Base-by-base conservation (phyloP, 768 basidiomycete genomes). In the Termitomyces sp. region DNA sequence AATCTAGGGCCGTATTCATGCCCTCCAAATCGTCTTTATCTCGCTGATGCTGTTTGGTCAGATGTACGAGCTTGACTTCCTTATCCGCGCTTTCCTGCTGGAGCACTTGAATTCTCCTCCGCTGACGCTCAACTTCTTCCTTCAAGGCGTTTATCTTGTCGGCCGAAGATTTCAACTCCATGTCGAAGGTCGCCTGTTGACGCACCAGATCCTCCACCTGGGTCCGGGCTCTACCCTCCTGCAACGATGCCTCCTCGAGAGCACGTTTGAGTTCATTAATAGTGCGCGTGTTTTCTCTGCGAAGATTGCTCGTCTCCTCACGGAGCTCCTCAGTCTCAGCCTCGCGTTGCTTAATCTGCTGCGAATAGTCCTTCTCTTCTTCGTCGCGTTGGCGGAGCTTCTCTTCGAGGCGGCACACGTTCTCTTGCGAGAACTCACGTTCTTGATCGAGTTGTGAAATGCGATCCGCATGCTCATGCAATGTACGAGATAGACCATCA, bases 1-100 rank as follows among this genome's bases (percentile, higher is more conserved):
- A 88, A 73, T 96, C 93, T 57, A 97, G 75, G 0, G 94, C 95
- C 39, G 96, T 94, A 67, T 96, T 95, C 67, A 96, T 75, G n/a
- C 91, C 90, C 52, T 83, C 74, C 22, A 90, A 71, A 72, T 96
- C 94, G 46, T 94, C 89, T 72, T 89, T 87, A 63, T 89, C 83
- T 42, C 83, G 78, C 67, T 88, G 80, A 74, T 90, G 78, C 67
- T 88, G 80, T 74, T 91, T 92, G 63, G 80, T 81, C 55, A 92
- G 73, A 66, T 91, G 88, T 15, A 86, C 77, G 45, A 95, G 81
- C 69, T 88, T 89, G 40, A 96, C 81, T 64, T 96, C 94, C 75
- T 89, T 90, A 60, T 88, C 87, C 12, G 94, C 90, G 67, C 90
- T 94, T 68, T 91, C 89, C 65, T 90, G 84, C 71, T 92, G 85